phyloP scores from a whole-genome alignment of 2,329 filamentous ascomycete species.

The Aciculosporium take region DNA sequence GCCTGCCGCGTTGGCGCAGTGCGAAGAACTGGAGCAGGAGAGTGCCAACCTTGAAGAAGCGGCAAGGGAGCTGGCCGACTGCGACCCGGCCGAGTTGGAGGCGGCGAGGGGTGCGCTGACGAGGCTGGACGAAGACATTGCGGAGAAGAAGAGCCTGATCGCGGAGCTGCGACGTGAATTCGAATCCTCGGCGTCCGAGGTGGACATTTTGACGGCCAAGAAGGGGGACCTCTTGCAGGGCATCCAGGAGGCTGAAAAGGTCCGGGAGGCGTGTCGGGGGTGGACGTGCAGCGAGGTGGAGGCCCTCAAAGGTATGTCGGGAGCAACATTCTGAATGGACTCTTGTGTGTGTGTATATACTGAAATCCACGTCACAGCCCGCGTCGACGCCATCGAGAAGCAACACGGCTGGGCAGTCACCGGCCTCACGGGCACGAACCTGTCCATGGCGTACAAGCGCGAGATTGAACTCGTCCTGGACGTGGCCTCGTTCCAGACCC shows the following conservation, averaged over 20 bases:
- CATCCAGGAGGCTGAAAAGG: constrained; percentile 67
- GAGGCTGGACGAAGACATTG: constrained; percentile 51
- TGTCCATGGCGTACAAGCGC: constrained; percentile 61
- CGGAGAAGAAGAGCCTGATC: constrained; percentile 53
- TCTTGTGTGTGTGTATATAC: constrained; percentile 7
- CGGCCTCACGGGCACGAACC: constrained; percentile 42
- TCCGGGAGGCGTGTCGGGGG: constrained; percentile 77
- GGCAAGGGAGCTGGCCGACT: constrained; percentile 62
- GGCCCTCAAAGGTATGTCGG: constrained; percentile 51
- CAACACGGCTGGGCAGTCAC: constrained; percentile 59
- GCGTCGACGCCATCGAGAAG: constrained; percentile 50
- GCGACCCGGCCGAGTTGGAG: constrained; percentile 66
- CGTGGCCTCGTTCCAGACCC: constrained; percentile 41
- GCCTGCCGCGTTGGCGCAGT: constrained; percentile 47
- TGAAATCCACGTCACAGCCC: constrained; percentile 37
- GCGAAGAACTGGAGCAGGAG: constrained; percentile 48
- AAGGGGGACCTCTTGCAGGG: constrained; percentile 59
- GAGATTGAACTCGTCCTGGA: constrained; percentile 65
- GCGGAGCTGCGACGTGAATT: constrained; percentile 52
- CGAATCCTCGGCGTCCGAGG: constrained; percentile 48
- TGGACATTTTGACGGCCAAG: constrained; percentile 47
- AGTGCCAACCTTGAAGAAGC: constrained; percentile 53
- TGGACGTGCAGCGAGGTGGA: constrained; percentile 76
- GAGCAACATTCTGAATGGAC: background rate
- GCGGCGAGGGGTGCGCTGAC: constrained; percentile 55